Evolutionary conservation across 1,284 basidiomycete species (phyloP).

Genomic region (Volvariella volvacea): DNA sequence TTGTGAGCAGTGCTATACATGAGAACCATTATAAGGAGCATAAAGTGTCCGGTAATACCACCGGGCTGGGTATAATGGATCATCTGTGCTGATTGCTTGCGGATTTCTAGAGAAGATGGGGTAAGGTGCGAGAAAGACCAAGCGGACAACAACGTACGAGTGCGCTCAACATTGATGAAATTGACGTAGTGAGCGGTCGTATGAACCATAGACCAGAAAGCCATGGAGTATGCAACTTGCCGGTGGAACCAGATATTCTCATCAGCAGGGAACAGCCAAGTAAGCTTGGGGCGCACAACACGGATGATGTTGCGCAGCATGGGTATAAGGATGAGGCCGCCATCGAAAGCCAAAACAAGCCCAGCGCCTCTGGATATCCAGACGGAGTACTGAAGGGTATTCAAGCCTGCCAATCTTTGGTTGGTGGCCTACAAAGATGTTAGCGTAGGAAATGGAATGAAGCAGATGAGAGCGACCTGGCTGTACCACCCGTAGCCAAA

Average conservation of each 20-base stretch:
- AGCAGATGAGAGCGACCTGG: conserved; percentile 42
- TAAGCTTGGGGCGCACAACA: conserved; percentile 67
- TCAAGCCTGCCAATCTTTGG: conserved; percentile 60
- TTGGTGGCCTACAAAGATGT: conserved; percentile 47
- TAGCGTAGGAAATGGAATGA: conserved; percentile 4
- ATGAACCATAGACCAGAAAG: conserved; percentile 83
- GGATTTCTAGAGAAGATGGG: conserved; percentile 53
- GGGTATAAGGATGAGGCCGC: conserved; percentile 76
- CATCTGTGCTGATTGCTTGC: conserved; percentile 64
- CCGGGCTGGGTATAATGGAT: conserved; percentile 85
- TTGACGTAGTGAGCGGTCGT: conserved; percentile 89
- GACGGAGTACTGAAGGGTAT: conserved; percentile 71
- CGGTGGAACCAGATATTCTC: conserved; percentile 92
- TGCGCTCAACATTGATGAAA: conserved; percentile 80
- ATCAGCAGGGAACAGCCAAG: conserved; percentile 79
- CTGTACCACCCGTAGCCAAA: conserved; percentile 78
- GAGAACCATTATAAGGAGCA: conserved; percentile 82
- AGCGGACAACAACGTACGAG: conserved; percentile 42
- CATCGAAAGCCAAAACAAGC: conserved; percentile 78
- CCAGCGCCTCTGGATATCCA: conserved; percentile 86
- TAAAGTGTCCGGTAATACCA: conserved; percentile 85
- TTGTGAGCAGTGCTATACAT: conserved; percentile 82
- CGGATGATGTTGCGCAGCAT: conserved; percentile 83
- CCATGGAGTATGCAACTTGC: conserved; percentile 86
- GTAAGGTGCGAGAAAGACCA: conserved; percentile 3